Conservation (phyloP, 2,329 filamentous ascomycete species). For the Paramyrothecium sp. region DNA sequence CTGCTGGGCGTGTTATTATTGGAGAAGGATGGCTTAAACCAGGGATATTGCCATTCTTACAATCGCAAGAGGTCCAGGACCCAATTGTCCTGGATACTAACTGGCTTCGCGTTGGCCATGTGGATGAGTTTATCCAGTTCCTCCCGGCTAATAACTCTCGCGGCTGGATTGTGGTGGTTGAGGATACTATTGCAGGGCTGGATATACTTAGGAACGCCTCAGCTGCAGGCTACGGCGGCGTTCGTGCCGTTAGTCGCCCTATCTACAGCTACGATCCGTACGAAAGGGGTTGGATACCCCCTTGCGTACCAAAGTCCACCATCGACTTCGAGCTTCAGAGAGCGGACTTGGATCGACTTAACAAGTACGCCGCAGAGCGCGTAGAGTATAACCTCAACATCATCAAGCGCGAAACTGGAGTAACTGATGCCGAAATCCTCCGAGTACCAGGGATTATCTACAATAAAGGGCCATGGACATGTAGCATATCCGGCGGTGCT, state of each 20-base stretch:
- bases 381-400: constrained; percentile 16
- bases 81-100: constrained; percentile 29
- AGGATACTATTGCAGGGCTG: constrained; percentile 17
- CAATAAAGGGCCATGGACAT: neutral
- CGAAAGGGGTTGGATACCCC: neutral
- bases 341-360: constrained; percentile 2
- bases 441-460: constrained; percentile 16
- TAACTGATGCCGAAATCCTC: constrained; percentile 16
- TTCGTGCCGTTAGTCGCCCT: constrained; percentile 12
- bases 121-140: constrained; percentile 28
- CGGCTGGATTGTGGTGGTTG: constrained; percentile 20
- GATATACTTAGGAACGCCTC: constrained; percentile 14
- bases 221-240: constrained; percentile 11
- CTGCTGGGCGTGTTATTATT: constrained; percentile 16
- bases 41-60: constrained; percentile 24
- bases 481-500: neutral
- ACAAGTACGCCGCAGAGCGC: constrained; percentile 5
- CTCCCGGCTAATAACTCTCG: constrained; percentile 18
- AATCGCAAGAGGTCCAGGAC: constrained; percentile 31
- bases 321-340: constrained; percentile 15
- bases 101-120: constrained; percentile 23
- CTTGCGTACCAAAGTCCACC: constrained; percentile 11
- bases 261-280: neutral
- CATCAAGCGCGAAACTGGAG: constrained; percentile 17
- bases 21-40: constrained; percentile 11